These are phyloP conservation scores for Xylaria sp. DNA, from an alignment of 2,329 filamentous ascomycete species.

Conservation along the genomic window DNA sequence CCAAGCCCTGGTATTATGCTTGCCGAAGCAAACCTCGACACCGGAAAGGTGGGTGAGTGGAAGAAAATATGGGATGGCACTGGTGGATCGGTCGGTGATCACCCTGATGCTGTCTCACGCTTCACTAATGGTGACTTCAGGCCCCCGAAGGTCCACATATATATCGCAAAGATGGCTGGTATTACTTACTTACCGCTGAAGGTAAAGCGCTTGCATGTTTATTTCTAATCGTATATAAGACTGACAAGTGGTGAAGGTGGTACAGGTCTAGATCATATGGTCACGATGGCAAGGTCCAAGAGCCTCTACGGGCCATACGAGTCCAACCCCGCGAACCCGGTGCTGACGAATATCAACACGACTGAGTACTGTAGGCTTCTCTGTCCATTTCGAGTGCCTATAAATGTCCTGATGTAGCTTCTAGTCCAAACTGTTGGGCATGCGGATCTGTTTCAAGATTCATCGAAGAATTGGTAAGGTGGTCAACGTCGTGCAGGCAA, in stretches of 20 bases:
- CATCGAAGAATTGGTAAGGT: constrained; percentile 44
- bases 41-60: constrained; percentile 47
- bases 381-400: too few relatives aligned
- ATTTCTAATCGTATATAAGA: neutral
- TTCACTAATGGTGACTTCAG: constrained; percentile 19
- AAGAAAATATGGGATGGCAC: constrained; percentile 55
- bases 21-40: constrained; percentile 48
- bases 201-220: constrained; percentile 35
- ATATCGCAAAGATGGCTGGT: constrained; percentile 56
- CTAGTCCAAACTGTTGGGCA: constrained; percentile 60
- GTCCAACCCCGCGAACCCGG: constrained; percentile 49
- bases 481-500: neutral
- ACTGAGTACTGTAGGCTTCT: constrained; percentile 46
- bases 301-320: constrained; percentile 53
- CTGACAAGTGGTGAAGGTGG: constrained; percentile 42
- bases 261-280: constrained; percentile 55
- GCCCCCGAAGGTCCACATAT: constrained; percentile 61
- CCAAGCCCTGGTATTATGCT: constrained; percentile 48
- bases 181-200: constrained; percentile 60
- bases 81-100: constrained; percentile 42
- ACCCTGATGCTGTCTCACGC: neutral
- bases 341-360: constrained; percentile 53
- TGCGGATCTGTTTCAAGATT: constrained; percentile 61
- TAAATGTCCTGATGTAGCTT: neutral
- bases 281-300: constrained; percentile 53